Evolutionary conservation across 805 yeast species (phyloP).

Genomic region (Candida anglica): DNA sequence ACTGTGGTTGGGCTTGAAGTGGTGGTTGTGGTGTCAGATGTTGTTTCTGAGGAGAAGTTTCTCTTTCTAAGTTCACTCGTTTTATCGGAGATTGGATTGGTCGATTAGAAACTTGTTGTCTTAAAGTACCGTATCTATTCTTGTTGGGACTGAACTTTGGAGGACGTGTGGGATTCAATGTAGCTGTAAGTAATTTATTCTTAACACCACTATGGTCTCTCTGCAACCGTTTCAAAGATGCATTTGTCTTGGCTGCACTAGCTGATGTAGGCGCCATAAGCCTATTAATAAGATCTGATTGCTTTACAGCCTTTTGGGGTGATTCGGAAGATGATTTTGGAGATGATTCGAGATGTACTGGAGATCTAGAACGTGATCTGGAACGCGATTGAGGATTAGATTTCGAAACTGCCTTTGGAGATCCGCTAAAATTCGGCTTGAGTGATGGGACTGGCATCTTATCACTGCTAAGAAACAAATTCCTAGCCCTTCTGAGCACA

Average conservation of each 20-base stretch:
- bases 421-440: too few species aligned
- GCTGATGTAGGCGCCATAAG: conserved; percentile 27
- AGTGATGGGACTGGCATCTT: too few species aligned
- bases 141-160: conserved; percentile 17
- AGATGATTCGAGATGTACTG: not conserved
- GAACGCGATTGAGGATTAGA: too few species aligned
- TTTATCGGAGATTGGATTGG: conserved; percentile 12
- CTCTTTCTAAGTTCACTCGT: not conserved
- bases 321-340: not conserved
- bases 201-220: conserved; percentile 9
- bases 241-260: conserved; percentile 22
- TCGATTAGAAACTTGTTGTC: conserved; percentile 7
- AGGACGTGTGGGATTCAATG: conserved; percentile 28
- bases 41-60: conserved; percentile 12
- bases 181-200: conserved; percentile 33
- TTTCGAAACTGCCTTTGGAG: too few species aligned
- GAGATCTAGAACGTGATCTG: too few species aligned
- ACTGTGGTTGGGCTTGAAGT: conserved; percentile 1
- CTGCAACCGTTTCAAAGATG: not conserved
- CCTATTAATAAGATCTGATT: conserved; percentile 12
- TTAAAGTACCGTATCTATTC: conserved; percentile 7
- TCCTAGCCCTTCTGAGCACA: conserved; percentile 2
- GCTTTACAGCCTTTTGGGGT: not conserved
- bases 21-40: conserved; percentile 15
- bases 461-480: conserved; percentile 3